Conservation (phyloP, 495 filamentous ascomycete species). For the Lepraria neglecta region DNA sequence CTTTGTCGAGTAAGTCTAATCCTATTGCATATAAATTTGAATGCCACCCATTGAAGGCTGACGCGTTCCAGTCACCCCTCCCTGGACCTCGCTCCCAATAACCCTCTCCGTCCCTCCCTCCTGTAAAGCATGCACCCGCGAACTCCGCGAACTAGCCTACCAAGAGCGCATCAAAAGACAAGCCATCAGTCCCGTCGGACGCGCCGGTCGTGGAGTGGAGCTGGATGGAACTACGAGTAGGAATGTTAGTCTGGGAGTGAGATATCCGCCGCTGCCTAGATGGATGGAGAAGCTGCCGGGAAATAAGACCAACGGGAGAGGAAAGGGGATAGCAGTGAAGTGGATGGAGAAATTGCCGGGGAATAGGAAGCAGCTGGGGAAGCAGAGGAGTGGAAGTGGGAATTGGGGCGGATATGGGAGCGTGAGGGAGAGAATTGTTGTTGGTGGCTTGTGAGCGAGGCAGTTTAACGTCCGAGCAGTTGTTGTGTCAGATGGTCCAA, state of each 20-base stretch:
- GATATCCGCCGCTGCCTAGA: constrained; percentile 14
- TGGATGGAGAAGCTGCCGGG: constrained; percentile 21
- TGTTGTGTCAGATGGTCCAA: no score
- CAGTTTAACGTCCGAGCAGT: no score
- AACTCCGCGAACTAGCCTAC: constrained; percentile 13
- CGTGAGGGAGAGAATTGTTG: constrained; percentile 6
- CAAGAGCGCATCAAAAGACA: not conserved
- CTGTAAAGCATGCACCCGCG: constrained; percentile 17
- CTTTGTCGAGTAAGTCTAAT: constrained; percentile 16
- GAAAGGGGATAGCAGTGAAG: not conserved
- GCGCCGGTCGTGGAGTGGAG: not conserved
- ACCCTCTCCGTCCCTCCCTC: constrained; percentile 7
- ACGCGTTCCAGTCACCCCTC: constrained; percentile 10
- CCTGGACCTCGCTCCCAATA: constrained; percentile 13
- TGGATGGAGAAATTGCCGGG: constrained; percentile 4
- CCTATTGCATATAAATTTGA: not conserved
- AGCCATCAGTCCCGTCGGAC: not conserved
- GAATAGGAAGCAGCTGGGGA: not conserved
- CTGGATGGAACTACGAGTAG: not conserved
- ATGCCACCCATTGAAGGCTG: not conserved
- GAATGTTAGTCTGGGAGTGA: not conserved
- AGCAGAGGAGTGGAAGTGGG: not conserved
- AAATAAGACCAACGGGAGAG: not conserved
- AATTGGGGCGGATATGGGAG: not conserved
- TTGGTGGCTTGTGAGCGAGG: not conserved